Base-by-base conservation (phyloP, 345 rosid species). In the Cardamine chenopodiifolia region DNA sequence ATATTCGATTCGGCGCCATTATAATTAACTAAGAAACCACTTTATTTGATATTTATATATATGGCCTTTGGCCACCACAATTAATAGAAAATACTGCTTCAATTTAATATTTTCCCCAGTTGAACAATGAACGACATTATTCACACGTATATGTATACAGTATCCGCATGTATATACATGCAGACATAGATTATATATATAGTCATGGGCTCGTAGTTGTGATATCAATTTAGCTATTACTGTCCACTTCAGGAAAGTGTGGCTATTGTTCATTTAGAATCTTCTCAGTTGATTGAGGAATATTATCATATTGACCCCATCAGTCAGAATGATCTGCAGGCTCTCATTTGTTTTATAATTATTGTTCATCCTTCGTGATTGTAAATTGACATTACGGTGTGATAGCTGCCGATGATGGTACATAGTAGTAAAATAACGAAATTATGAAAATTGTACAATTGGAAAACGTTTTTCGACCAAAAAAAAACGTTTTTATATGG, bases 1-100 rank as follows among this genome's bases (percentile, higher is more conserved):
- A 58, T 60, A 71, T 72, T 78, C 73, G 72, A 65, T 66, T 71
- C 81, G 77, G 81, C 63, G 50, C 63, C 77, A 58, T 50, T 22
- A 42, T 52, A 58, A 58, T 57, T 65, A 78, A 78, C 52, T 58
- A 58, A 17, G 35, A 65, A 57, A 29, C 68, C 35, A 63, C 66
- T 63, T 37, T 56, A 4, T 25, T 63, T 70, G 39, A 52, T 52
- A 61, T 59, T 62, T 62, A 29, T 52, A 53, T 14, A 18, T 74
- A 52, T 62, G 60, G 34, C 45, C 37, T 63, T 20, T 55, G 70
- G 64, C 81, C 64, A 72, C 25, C 73, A 66, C 60, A 71, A 71
- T 49, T 28, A 40, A 76, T 76, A 34, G 20, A 64, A 62, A 63
- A 28, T 40, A 13, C 22, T 57, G 13, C 15, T 47, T 71, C 37